A percentile compares a stretch with the other conserved stretches of the same genome.
Evolutionary conservation across 805 yeast species (phyloP).

Genomic region (Wickerhamiella domercqiae): DNA sequence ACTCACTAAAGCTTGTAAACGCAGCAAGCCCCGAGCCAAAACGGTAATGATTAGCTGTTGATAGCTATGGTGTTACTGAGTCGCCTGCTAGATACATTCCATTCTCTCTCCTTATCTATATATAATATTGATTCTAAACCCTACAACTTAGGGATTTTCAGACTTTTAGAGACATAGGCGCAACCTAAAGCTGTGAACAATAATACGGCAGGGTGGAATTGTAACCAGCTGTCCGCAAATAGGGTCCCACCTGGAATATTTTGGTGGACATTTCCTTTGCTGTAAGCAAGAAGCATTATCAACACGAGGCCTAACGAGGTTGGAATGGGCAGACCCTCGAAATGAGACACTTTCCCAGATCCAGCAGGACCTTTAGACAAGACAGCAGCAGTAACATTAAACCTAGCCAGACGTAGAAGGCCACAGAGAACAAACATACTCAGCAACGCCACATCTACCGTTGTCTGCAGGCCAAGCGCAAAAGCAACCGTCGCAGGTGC

Average conservation of each 20-base stretch:
- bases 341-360: slow-evolving; percentile 57
- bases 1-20: too few species aligned
- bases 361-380: slow-evolving; percentile 97
- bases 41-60: too few species aligned
- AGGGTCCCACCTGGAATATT: slow-evolving; percentile 53
- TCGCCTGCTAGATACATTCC: too few species aligned
- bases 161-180: slow-evolving; percentile 78
- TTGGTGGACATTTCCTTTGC: slow-evolving; percentile 27
- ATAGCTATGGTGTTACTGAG: too few species aligned
- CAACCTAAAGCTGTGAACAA: slow-evolving; percentile 70
- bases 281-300: slow-evolving; percentile 54
- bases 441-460: slow-evolving; percentile 60
- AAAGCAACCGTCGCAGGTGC: slow-evolving; percentile 91
- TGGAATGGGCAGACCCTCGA: slow-evolving; percentile 96
- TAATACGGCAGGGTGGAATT: slow-evolving; percentile 56
- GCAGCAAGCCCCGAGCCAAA: too few species aligned
- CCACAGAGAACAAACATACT: slow-evolving; percentile 87
- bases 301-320: slow-evolving; percentile 63
- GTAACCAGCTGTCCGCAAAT: slow-evolving; percentile 41
- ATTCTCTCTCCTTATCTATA: too few species aligned
- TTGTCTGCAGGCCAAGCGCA: slow-evolving; percentile 75
- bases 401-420: slow-evolving; percentile 82
- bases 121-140: too few species aligned
- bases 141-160: slow-evolving; percentile 78
- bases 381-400: slow-evolving; percentile 84